Percentiles rank a stretch among this genome's conserved stretches.
Conservation (phyloP, 352 stramenopile genomes). For the Pythium guiyangense region DNA sequence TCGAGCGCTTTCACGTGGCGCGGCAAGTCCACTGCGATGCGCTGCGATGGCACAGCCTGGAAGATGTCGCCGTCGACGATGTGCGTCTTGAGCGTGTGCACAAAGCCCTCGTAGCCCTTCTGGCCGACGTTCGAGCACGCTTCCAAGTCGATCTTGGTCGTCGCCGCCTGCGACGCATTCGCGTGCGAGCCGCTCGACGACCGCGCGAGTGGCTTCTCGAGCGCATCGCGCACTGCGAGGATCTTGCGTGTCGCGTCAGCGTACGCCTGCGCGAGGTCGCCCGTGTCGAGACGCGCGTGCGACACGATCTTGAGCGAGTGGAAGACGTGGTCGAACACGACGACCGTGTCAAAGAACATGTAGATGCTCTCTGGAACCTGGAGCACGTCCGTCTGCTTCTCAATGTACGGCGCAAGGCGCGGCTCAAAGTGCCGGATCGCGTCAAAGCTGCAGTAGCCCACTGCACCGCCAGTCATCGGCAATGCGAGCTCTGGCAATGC, state of each 20-base stretch:
- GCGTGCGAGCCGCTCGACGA: constrained; percentile 52
- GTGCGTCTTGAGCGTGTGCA: constrained; percentile 83
- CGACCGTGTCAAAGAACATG: constrained; percentile 89
- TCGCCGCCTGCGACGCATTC: constrained; percentile 24
- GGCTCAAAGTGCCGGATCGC: constrained; percentile 88
- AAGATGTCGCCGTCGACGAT: constrained; percentile 90
- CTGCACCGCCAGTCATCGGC: constrained; percentile 82
- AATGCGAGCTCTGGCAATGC: constrained; percentile 67
- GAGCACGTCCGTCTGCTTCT: constrained; percentile 71
- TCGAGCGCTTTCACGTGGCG: constrained; percentile 67
- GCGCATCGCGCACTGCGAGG: constrained; percentile 44
- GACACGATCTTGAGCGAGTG: constrained; percentile 89
- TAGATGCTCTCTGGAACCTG: constrained; percentile 87
- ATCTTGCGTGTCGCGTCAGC: constrained; percentile 73
- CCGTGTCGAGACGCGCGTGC: constrained; percentile 72
- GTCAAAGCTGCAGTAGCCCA: constrained; percentile 88
- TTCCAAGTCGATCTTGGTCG: constrained; percentile 61
- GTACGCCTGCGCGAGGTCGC: constrained; percentile 60
- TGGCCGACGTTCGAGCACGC: constrained; percentile 78
- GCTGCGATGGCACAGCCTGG: constrained; percentile 85
- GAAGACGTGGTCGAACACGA: constrained; percentile 89
- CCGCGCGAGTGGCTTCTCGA: constrained; percentile 58
- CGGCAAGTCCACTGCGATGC: constrained; percentile 63
- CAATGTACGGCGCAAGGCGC: constrained; percentile 73
- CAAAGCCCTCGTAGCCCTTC: constrained; percentile 84